A percentile compares a stretch with the other conserved stretches of the same genome.
phyloP scores from a whole-genome alignment of 345 rosid genomes.

The Arabidopsis suecica region DNA sequence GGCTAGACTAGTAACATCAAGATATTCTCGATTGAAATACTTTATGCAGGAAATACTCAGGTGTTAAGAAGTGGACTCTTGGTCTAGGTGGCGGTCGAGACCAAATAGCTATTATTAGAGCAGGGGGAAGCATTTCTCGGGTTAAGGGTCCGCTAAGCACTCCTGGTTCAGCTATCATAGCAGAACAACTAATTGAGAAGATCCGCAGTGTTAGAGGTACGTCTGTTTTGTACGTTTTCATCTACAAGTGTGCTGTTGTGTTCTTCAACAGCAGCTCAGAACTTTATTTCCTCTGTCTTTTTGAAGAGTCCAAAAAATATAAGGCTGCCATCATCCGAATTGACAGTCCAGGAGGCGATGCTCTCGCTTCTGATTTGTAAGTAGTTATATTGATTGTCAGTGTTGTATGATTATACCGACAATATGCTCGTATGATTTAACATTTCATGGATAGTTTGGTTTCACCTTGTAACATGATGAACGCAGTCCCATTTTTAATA shows the following conservation, averaged over 20 bases:
- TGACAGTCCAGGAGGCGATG: conserved; percentile 99
- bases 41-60: conserved; percentile 75
- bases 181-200: conserved; percentile 88
- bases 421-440: conserved; percentile 13
- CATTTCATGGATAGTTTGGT: conserved; percentile 16
- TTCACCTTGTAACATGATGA: conserved; percentile 24
- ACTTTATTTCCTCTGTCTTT: conserved; percentile 25
- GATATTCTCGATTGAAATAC: conserved; percentile 12
- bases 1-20: conserved; percentile 7
- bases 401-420: background rate
- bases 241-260: conserved; percentile 9
- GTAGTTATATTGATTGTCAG: conserved; percentile 44
- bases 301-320: conserved; percentile 70
- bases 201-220: conserved; percentile 84
- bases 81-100: conserved; percentile 86
- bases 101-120: conserved; percentile 84
- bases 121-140: conserved; percentile 93
- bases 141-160: conserved; percentile 69
- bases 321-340: conserved; percentile 92
- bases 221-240: conserved; percentile 2
- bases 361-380: conserved; percentile 98
- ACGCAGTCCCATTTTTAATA: conserved; percentile 6
- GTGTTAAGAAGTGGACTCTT: conserved; percentile 86
- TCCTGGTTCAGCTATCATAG: conserved; percentile 70
- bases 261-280: conserved; percentile 15